A percentile compares a stretch with the other conserved stretches of the same genome.
These are phyloP conservation scores for Cyclanthera cordifolia DNA, from an alignment of 306 rosid genomes.

Conservation along the genomic window DNA sequence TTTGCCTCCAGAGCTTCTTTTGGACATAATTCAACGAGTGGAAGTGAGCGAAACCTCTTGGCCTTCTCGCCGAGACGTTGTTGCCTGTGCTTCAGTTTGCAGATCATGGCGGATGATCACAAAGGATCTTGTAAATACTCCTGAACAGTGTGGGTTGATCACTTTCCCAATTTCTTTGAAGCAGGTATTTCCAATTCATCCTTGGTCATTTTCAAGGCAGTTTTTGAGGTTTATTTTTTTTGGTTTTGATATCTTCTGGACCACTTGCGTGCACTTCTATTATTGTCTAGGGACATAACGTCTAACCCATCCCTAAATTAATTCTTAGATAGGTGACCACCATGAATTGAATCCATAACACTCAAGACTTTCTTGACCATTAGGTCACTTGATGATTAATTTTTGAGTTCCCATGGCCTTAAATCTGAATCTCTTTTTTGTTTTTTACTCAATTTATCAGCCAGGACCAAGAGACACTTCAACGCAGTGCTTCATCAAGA, in stretches of 20 bases:
- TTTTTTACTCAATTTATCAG: constrained; percentile 21
- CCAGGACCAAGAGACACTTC: constrained; percentile 78
- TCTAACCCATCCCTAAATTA: no score
- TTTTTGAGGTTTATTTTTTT: no score
- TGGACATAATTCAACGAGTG: constrained; percentile 73
- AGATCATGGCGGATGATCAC: constrained; percentile 70
- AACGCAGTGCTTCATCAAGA: constrained; percentile 77
- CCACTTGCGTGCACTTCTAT: no score
- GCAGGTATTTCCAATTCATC: constrained; percentile 40
- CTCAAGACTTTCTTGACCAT: no score
- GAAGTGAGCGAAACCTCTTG: constrained; percentile 64
- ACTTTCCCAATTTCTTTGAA: constrained; percentile 84
- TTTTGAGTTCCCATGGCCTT: no score
- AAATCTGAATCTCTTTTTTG: constrained; percentile 10
- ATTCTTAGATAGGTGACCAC: no score
- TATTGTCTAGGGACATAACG: no score
- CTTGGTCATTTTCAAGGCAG: background rate
- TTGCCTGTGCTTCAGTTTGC: constrained; percentile 86
- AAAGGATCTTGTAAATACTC: constrained; percentile 61
- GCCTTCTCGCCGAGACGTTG: constrained; percentile 70
- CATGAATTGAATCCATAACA: no score
- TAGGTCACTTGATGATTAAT: no score
- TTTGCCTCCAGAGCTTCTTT: constrained; percentile 70
- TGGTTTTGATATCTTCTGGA: no score
- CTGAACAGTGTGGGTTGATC: constrained; percentile 64